Evolutionary conservation across 306 rosid species (phyloP).

Genomic region (Cucumis hystrix): DNA sequence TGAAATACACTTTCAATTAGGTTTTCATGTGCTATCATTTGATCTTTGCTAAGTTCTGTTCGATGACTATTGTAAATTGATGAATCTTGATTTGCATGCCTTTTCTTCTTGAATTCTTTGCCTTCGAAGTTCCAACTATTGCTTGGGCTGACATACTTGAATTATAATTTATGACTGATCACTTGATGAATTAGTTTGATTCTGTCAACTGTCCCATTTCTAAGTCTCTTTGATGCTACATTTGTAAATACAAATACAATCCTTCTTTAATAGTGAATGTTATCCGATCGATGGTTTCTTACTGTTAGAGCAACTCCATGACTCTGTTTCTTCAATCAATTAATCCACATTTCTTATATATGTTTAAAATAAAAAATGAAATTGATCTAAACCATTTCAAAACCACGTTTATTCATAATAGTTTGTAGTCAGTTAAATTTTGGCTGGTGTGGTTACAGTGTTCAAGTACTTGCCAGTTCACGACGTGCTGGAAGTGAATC

Average conservation of each 20-base stretch:
- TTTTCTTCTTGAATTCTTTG: not conserved
- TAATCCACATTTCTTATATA: too few species aligned
- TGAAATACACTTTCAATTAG: not conserved
- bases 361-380: too few species aligned
- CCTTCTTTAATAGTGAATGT: not conserved
- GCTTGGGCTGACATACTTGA: not conserved
- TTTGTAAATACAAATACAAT: not conserved
- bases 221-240: not conserved
- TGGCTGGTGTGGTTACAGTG: constrained; percentile 26
- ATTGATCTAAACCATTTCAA: too few species aligned
- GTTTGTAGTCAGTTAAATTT: too few species aligned
- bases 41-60: not conserved
- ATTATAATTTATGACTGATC: not conserved
- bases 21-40: not conserved
- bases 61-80: not conserved
- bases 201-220: not conserved
- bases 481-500: constrained; percentile 56
- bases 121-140: not conserved
- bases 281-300: not conserved
- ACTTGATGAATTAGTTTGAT: not conserved
- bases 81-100: not conserved
- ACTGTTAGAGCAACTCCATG: not conserved
- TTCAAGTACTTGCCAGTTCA: constrained; percentile 57
- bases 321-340: not conserved
- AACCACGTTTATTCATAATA: too few species aligned